Evolutionary conservation across 2,329 filamentous ascomycete genomes (phyloP), one percentile per base, ranked within the genome.

Genomic region (Stagonosporopsis rhizophila): DNA sequence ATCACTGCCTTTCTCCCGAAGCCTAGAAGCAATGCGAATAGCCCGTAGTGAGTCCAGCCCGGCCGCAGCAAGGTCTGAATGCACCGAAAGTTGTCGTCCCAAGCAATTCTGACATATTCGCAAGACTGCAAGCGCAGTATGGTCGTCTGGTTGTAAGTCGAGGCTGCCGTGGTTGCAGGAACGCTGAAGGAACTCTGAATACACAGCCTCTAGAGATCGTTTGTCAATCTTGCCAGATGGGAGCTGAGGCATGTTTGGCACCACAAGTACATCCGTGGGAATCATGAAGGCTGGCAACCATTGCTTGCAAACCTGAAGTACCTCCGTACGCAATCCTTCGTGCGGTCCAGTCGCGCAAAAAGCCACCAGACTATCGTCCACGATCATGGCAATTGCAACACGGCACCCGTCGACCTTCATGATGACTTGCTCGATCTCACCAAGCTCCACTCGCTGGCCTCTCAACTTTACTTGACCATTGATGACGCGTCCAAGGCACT

Each of bases 221-320:
- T 86, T 87, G 67, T 96, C 89, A 14, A 93, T 82, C 69, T 97
- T 97, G 0, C 93, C 93, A 0, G 92, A 96, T 2, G 92, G 81
- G 19, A 96, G 78, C 48, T 88, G 86, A 0, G 92, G 92, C 52
- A 96, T 87, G 8, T 82, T 79, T 0, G 81, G 63, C 59, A 89
- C 77, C 1, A 89, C 68, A 0, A 91, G 74, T 22, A 96, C 78
- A 58, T 96, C 89, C 4, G 84, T 83, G 0, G 93, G 93, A 1
- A 96, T 77, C 93, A 96, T 96, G 70, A 88, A 95, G 4, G 82
- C 80, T 0, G 92, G 91, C 1, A 97, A 81, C 91, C 92, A 96
- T 46, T 82, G 81, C 46, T 81, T 82, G 74, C 91, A 96, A 4
- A 80, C 83, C 15, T 80, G 70, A 28, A 84, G 68, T 11, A 96